phyloP scores from a whole-genome alignment of 2,329 filamentous ascomycete genomes.

The Aspergillus hortae region DNA sequence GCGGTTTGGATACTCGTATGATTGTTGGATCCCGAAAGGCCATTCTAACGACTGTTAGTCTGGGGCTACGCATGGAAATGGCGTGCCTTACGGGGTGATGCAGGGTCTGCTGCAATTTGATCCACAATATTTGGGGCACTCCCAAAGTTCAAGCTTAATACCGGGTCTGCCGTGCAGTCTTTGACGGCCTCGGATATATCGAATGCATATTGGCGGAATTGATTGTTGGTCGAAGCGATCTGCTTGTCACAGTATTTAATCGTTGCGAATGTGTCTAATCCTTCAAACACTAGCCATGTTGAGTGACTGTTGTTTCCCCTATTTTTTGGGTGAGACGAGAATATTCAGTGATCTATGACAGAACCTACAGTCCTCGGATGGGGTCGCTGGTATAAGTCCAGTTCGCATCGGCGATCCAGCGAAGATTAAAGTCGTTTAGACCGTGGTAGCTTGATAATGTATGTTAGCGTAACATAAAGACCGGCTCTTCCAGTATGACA shows the following conservation, averaged over 20 bases:
- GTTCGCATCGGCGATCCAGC: slow-evolving; percentile 57
- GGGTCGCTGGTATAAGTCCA: slow-evolving; percentile 59
- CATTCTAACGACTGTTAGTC: slow-evolving; percentile 36
- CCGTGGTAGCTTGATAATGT: slow-evolving; percentile 44
- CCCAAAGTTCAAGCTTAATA: slow-evolving; percentile 54
- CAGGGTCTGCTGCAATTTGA: slow-evolving; percentile 49
- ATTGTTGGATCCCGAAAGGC: slow-evolving; percentile 47
- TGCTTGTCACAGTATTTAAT: slow-evolving; percentile 54
- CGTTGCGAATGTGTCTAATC: slow-evolving; percentile 59
- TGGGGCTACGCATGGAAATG: neutral
- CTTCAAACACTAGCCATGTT: slow-evolving; percentile 59
- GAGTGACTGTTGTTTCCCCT: slow-evolving; percentile 31
- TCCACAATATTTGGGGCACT: slow-evolving; percentile 54
- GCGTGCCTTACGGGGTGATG: slow-evolving; percentile 38
- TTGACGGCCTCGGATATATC: slow-evolving; percentile 50
- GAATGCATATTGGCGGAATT: slow-evolving; percentile 61
- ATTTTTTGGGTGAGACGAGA: slow-evolving; percentile 1
- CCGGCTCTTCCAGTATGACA: slow-evolving; percentile 7
- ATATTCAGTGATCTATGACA: neutral
- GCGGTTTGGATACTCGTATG: slow-evolving; percentile 52
- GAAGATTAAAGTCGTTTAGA: slow-evolving; percentile 57
- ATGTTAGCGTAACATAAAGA: neutral
- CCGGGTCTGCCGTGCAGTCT: slow-evolving; percentile 38
- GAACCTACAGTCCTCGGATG: slow-evolving; percentile 41
- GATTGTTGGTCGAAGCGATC: slow-evolving; percentile 58